A percentile compares a stretch with the other conserved stretches of the same genome.
These are phyloP conservation scores for Hypocrella siamensis DNA, from an alignment of 2,329 filamentous ascomycete genomes.

Conservation along the genomic window DNA sequence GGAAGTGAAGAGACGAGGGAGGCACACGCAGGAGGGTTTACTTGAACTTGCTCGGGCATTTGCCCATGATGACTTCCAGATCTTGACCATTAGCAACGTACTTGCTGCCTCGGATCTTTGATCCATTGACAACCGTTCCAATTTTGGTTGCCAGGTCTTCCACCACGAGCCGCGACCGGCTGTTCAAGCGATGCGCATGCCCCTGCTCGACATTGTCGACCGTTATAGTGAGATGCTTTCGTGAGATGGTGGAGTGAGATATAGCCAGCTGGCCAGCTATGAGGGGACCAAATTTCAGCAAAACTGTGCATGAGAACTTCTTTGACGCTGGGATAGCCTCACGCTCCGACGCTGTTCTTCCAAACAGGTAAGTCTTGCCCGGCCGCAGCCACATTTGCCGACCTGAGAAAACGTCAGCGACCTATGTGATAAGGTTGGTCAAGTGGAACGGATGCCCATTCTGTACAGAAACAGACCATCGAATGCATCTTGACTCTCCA, in stretches of 20 bases:
- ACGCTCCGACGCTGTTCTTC: conserved; percentile 57
- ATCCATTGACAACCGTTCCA: conserved; percentile 65
- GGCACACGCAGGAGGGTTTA: conserved; percentile 14
- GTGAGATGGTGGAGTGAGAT: conserved; percentile 68
- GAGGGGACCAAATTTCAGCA: neutral
- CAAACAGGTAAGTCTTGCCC: conserved; percentile 73
- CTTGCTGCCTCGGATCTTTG: conserved; percentile 48
- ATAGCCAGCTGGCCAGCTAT: conserved; percentile 53
- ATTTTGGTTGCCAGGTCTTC: conserved; percentile 73
- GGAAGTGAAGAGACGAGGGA: neutral
- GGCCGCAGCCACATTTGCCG: conserved; percentile 67
- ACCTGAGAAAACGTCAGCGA: conserved; percentile 11
- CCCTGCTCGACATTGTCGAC: conserved; percentile 49
- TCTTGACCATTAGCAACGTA: conserved; percentile 30
- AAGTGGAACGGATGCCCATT: neutral
- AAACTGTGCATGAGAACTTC: too few species aligned
- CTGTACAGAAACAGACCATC: conserved; percentile 18
- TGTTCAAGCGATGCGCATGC: conserved; percentile 48
- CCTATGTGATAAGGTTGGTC: neutral
- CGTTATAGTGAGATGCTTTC: conserved; percentile 70
- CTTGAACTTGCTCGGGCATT: conserved; percentile 48
- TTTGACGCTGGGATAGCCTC: too few species aligned
- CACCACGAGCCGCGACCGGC: conserved; percentile 54
- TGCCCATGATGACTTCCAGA: conserved; percentile 57
- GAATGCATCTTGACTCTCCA: conserved; percentile 42